Evolutionary conservation across 495 filamentous ascomycete species (phyloP).

Genomic region (Lasiosphaeria ovina): DNA sequence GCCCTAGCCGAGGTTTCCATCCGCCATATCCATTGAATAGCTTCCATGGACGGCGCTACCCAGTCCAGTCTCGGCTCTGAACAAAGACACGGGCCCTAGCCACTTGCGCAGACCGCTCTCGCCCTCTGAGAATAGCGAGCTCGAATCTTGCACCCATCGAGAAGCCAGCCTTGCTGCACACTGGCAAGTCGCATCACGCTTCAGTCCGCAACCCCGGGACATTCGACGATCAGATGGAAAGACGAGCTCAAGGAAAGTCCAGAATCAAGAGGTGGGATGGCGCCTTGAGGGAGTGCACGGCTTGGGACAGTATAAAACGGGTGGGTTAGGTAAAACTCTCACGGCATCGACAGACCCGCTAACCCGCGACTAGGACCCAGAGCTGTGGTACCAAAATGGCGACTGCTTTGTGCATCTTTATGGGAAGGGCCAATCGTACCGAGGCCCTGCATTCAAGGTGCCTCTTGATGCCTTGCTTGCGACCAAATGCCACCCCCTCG

Average conservation of each 20-base stretch:
- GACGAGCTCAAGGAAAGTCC: slow-evolving; percentile 17
- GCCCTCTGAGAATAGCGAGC: not conserved
- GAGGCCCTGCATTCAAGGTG: slow-evolving; percentile 61
- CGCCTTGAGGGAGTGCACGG: slow-evolving; percentile 40
- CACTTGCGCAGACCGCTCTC: not conserved
- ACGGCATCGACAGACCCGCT: not conserved
- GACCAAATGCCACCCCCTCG: slow-evolving; percentile 51
- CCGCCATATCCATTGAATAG: not conserved
- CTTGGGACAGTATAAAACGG: slow-evolving; percentile 54
- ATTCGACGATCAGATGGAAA: slow-evolving; percentile 20
- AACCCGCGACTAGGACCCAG: slow-evolving; percentile 48
- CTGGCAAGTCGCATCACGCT: not conserved
- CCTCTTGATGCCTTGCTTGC: slow-evolving; percentile 48
- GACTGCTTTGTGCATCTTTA: slow-evolving; percentile 65
- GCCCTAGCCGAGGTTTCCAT: not conserved
- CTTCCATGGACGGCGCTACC: not conserved
- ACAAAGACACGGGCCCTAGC: not conserved
- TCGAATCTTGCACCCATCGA: not conserved
- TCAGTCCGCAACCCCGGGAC: slow-evolving; percentile 25
- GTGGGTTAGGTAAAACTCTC: slow-evolving; percentile 33
- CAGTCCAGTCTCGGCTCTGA: not conserved
- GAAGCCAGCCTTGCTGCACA: not conserved
- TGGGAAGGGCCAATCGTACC: slow-evolving; percentile 53
- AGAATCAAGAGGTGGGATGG: slow-evolving; percentile 57
- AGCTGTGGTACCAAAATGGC: slow-evolving; percentile 61